Base-by-base conservation (phyloP, 2,329 filamentous ascomycete genomes). In the Fusarium sp. region DNA sequence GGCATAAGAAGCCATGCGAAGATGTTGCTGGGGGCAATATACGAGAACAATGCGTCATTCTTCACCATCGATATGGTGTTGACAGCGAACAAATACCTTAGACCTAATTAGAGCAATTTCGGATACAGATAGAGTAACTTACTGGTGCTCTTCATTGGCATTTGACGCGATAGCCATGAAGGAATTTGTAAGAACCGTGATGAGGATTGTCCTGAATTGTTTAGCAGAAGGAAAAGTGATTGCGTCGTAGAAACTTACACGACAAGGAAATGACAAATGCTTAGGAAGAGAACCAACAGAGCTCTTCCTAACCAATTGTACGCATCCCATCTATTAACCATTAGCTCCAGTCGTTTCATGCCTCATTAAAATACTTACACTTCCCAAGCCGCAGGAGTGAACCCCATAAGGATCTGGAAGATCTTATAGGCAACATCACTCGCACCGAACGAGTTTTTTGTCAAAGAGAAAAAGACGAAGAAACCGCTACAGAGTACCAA, bases 51-150 rank as follows among this genome's bases (percentile, higher is more conserved):
- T 0, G 94, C 93, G 79, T 98, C 95, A n/a, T 96, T 97, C 81
- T 98, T 98, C 72, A 98, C 95, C 93, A 97, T 97, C 7, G 94
- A 97, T 53, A 98, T 97, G 7, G 95, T 97, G 78, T 98, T 98
- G 80, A 98, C 94, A 1, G 95, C 95, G 77, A 98, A 98, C 5
- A 98, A 83, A 78, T 97, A 98, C 64, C 86, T 88, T 67, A 40
- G 58, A 35, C 35, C 13, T 3, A 20, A 53, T 77, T 37, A 75
- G 67, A 45, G 38, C 32, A 23, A 30, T 3, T 15, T 11, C 32
- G 32, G 9, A n/a, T 9, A 1, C 7, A 26, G 20, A 5, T 9
- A n/a, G 3, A 23, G 15, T 15, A 9, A 78, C 86, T 75, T 79
- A 88, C 85, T 91, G 89, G 69, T 98, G 95, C 81, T 98, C 95